These are phyloP conservation scores for Pyrenophora tritici-repentis DNA, from an alignment of 2,329 filamentous ascomycete genomes.

Conservation along the genomic window DNA sequence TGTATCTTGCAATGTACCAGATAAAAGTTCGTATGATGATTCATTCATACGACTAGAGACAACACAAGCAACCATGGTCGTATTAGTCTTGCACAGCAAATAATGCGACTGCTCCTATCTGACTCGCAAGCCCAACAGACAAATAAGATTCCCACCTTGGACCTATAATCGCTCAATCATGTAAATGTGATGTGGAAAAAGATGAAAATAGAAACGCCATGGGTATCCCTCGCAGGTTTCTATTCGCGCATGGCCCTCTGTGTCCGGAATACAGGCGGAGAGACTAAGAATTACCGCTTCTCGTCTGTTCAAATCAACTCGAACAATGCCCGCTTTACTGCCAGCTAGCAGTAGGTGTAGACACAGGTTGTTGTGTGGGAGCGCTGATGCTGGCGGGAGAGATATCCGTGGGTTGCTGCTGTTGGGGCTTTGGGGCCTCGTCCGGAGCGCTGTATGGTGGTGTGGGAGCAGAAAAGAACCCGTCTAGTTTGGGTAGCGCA, in stretches of 20 bases:
- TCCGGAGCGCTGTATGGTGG: constrained; percentile 29
- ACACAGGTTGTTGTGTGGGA: not conserved
- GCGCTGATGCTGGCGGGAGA: too few relatives aligned
- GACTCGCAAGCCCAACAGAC: too few relatives aligned
- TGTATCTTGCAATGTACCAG: too few relatives aligned
- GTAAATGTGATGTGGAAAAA: not conserved
- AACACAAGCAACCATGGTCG: too few relatives aligned
- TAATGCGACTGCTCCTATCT: too few relatives aligned
- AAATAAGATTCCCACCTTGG: too few relatives aligned
- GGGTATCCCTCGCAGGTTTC: constrained; percentile 10
- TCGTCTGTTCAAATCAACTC: too few relatives aligned
- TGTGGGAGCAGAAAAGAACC: constrained; percentile 28
- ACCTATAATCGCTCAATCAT: not conserved
- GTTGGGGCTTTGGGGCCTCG: constrained; percentile 13
- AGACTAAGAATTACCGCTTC: too few relatives aligned
- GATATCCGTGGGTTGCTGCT: not conserved
- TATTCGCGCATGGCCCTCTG: not conserved
- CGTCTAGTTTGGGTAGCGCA: constrained; percentile 15
- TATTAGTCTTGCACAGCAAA: too few relatives aligned
- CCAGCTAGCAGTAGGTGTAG: constrained; percentile 15
- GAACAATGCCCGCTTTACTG: constrained; percentile 15
- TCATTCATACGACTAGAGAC: too few relatives aligned
- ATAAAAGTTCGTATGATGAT: too few relatives aligned
- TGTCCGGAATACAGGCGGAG: too few relatives aligned
- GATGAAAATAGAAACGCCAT: constrained; percentile 2